Base-by-base conservation (phyloP, 2,329 filamentous ascomycete species). In the Plenodomus biglobosus region DNA sequence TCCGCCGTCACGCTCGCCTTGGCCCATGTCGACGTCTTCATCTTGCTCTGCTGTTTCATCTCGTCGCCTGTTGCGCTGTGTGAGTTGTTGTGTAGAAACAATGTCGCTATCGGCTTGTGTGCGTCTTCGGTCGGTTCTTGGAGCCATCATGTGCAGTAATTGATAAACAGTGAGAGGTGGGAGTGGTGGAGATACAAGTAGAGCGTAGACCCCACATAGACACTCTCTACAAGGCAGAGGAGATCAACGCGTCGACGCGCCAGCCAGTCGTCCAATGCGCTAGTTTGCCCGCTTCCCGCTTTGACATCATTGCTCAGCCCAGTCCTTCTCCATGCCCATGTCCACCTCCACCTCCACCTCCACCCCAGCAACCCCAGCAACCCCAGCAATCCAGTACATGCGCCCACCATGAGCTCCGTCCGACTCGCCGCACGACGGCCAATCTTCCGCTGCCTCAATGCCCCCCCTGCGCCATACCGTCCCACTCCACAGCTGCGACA, bases 351-450 rank as follows among this genome's bases (percentile, higher is more conserved):
- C 27, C 27, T 32, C 11, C 11, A 32, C 27, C 6, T 32, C 27
- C 27, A 44, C 38, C 50, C 42, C 32, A 22, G 34, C 35, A 18
- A 39, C 32, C 38, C 22, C 39, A 37, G n/a, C 44, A n/a, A 43
- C 38, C 48, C 42, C 24, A 22, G 35, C 32, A 18, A 32, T 24
- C 38, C 27, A 36, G 16, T 46, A 27, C n/a, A 56, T 42, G 47
- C 39, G 47, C 50, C 53, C 55, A 50, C 54, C 56, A 70, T 71
- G 66, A 68, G 55, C 7, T 45, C 62, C 40, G 38, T 65, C 55
- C 68, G 69, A 40, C 52, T 62, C 17, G 53, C 64, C 51, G 53
- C 61, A 40, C 62, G 61, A 38, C 66, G 66, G 34, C 64, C 66
- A 16, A 19, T 67, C 24, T 56, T 61, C 55, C 68, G 60, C 40